Conservation (phyloP, 805 yeast species). For the Candida mattraensis region DNA sequence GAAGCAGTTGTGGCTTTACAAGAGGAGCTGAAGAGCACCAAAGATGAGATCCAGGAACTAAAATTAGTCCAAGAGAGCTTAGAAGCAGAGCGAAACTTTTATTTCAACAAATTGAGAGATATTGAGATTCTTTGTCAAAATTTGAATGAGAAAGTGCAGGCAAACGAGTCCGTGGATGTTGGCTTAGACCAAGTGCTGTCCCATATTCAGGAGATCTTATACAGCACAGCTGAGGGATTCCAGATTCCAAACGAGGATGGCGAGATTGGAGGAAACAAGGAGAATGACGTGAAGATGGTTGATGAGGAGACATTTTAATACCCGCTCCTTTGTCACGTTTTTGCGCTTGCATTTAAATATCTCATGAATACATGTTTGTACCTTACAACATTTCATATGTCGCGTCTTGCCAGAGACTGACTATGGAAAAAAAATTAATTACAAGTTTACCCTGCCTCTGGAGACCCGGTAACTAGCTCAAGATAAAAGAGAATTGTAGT, state of each 20-base stretch:
- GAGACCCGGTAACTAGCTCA: too few species aligned
- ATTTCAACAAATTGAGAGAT: slow-evolving; percentile 84
- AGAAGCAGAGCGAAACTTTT: slow-evolving; percentile 84
- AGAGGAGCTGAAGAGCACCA: slow-evolving; percentile 49
- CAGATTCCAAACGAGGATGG: slow-evolving; percentile 49
- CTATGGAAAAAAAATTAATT: too few species aligned
- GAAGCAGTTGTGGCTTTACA: slow-evolving; percentile 22
- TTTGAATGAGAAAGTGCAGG: slow-evolving; percentile 49
- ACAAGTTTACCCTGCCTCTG: too few species aligned
- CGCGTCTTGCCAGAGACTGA: too few species aligned
- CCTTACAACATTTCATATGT: too few species aligned
- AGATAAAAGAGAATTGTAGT: too few species aligned
- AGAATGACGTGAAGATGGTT: slow-evolving; percentile 26
- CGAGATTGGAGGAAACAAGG: slow-evolving; percentile 11
- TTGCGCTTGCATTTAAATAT: slow-evolving; percentile 7
- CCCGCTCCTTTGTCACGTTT: not conserved
- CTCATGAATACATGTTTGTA: slow-evolving; percentile 3
- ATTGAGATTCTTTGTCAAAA: slow-evolving; percentile 80
- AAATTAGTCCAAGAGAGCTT: slow-evolving; percentile 61
- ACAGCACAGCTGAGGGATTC: slow-evolving; percentile 83
- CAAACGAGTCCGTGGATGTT: slow-evolving; percentile 26
- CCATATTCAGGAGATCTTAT: slow-evolving; percentile 73
- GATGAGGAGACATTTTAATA: slow-evolving; percentile 38
- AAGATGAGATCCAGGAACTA: slow-evolving; percentile 57
- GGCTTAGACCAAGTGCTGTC: slow-evolving; percentile 43